Conservation (phyloP, 768 basidiomycete genomes). For the Boletus insuetus region DNA sequence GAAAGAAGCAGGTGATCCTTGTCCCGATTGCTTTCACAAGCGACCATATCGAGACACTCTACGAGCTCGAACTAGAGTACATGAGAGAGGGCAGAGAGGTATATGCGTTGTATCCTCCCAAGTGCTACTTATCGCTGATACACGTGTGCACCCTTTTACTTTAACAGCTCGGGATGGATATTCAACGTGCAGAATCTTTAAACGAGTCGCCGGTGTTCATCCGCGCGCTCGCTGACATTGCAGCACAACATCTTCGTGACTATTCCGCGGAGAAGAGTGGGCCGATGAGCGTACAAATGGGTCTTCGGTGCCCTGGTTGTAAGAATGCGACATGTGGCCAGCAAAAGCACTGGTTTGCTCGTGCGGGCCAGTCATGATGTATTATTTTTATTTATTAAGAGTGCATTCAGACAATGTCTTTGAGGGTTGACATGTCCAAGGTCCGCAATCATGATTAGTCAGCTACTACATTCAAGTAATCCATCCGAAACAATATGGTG, state of each 20-base stretch:
- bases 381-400: background rate
- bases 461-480: conserved; percentile 6
- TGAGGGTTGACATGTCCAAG: too few relatives aligned
- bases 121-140: background rate
- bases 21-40: conserved; percentile 98
- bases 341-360: conserved; percentile 88
- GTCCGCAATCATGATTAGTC: conserved; percentile 24
- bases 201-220: conserved; percentile 97
- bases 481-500: background rate
- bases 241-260: conserved; percentile 70
- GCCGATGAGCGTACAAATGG: conserved; percentile 74
- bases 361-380: conserved; percentile 55
- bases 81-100: conserved; percentile 88
- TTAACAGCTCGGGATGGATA: conserved; percentile 84
- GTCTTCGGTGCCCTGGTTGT: conserved; percentile 91
- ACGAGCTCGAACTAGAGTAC: conserved; percentile 95
- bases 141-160: conserved; percentile 6
- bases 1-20: conserved; percentile 73
- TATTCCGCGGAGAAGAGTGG: conserved; percentile 53
- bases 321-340: conserved; percentile 82
- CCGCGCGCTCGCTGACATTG: conserved; percentile 90
- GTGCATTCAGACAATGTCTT: background rate
- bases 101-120: conserved; percentile 21
- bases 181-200: conserved; percentile 84
- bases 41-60: conserved; percentile 98